Evolutionary conservation across 164 flowering plant genomes (phyloP).

Genomic region (Hamamelis virginiana): DNA sequence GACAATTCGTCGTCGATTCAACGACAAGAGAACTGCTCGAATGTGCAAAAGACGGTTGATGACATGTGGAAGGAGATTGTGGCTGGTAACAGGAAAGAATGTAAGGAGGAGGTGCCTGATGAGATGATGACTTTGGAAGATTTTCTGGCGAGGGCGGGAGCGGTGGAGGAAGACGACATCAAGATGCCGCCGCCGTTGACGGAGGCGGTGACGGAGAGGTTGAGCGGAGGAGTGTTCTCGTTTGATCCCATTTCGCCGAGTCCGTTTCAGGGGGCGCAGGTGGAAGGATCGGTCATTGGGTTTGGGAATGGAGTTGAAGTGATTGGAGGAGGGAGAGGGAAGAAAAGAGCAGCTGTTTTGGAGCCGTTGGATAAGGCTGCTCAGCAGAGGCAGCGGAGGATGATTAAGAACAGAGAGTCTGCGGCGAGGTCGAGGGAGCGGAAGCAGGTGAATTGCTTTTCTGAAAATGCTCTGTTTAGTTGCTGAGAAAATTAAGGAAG

Average conservation of each 20-base stretch:
- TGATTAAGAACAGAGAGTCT: constrained; percentile 81
- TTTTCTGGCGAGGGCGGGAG: constrained; percentile 55
- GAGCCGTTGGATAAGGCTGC: constrained; percentile 63
- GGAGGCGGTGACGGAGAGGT: constrained; percentile 19
- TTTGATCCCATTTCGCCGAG: constrained; percentile 31
- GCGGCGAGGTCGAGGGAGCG: constrained; percentile 81
- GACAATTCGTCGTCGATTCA: constrained; percentile 8
- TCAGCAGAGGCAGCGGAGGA: constrained; percentile 72
- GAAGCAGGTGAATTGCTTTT: constrained; percentile 48
- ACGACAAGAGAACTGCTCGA: too few species aligned
- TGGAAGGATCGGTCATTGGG: constrained; percentile 38
- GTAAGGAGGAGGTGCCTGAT: constrained; percentile 31
- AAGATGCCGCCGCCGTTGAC: constrained; percentile 25
- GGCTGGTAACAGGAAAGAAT: constrained; percentile 29
- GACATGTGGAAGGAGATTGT: constrained; percentile 70
- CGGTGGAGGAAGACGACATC: constrained; percentile 39
- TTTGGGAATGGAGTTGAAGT: constrained; percentile 49
- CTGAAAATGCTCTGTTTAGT: background rate
- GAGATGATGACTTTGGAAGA: constrained; percentile 77
- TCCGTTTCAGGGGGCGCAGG: constrained; percentile 25
- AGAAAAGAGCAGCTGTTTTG: constrained; percentile 39
- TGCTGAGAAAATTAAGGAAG: background rate
- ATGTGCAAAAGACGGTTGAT: constrained; percentile 30
- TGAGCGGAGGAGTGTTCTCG: constrained; percentile 33
- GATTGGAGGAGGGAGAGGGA: constrained; percentile 31